Base-by-base conservation (phyloP, 257 asterid species). In the Solanum chaucha region DNA sequence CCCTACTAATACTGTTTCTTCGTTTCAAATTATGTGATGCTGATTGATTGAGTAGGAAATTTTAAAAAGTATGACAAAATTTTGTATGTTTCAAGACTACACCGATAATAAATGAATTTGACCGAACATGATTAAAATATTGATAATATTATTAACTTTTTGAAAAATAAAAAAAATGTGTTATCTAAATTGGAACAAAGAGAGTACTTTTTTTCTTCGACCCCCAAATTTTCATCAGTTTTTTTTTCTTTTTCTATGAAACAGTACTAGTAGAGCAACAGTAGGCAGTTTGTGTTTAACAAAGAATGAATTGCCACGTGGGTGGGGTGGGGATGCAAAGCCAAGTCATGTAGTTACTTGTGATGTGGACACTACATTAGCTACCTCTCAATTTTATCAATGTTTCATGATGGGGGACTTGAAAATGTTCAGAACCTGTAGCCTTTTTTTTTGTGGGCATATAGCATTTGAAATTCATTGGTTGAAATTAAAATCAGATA, bases 161-260 rank as follows among this genome's bases (percentile, higher is more conserved):
- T 61, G 7, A 0, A 5, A n/a, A 24, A 64, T 64, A 58, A 24
- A 24, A 5, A 11, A 65, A 61, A 24, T 65, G 3, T 10, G 34
- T n/a, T 0, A 0, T 5, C 1, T 24, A 26, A 65, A 11, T n/a
- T 10, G 32, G 1, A 12, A 64, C 0, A 4, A 10, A n/a, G 6
- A 10, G 15, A 64, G 1, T 67, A 28, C 5, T 35, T 34, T 28
- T 28, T 26, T 28, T 10, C 28, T 17, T 48, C 20, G 3, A 81
- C 26, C 36, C 36, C 84, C 87, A 70, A 38, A 83, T 80, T 85
- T 84, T 87, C 78, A 84, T 90, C 17, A 65, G 77, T 14, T 86
- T 86, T 6, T 0, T 3, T 14, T 75, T 26, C 3, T 28, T 32
- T 17, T 24, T 68, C 51, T 10, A 8, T 35, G 30, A 6, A 34